These are phyloP conservation scores for Yarrowia sp. DNA, from an alignment of 805 yeast species.

Conservation along the genomic window DNA sequence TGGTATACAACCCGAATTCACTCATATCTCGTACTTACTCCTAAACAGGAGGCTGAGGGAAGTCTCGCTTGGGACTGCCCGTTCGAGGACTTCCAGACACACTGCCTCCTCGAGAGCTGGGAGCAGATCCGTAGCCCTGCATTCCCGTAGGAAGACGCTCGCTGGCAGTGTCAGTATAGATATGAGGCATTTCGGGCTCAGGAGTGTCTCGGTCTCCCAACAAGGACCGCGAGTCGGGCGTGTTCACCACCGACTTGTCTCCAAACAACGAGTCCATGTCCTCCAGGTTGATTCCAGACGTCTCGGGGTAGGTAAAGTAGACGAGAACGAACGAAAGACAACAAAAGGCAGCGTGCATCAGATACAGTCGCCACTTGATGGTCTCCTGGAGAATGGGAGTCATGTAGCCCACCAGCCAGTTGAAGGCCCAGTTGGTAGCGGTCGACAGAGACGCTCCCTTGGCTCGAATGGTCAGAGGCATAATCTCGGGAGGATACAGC, in stretches of 20 bases:
- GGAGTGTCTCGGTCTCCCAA: neutral
- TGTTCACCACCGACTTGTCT: slow-evolving; percentile 44
- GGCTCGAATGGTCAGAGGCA: slow-evolving; percentile 79
- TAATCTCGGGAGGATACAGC: slow-evolving; percentile 80
- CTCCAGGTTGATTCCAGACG: slow-evolving; percentile 81
- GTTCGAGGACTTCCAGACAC: neutral
- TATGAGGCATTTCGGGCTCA: slow-evolving; percentile 1
- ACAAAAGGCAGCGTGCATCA: slow-evolving; percentile 79
- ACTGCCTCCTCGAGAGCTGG: neutral
- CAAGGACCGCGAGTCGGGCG: slow-evolving; percentile 25
- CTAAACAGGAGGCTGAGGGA: neutral
- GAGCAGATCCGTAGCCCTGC: slow-evolving; percentile 19
- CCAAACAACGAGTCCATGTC: slow-evolving; percentile 92
- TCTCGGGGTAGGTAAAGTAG: slow-evolving; percentile 75
- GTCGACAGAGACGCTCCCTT: slow-evolving; percentile 89
- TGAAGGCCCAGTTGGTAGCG: slow-evolving; percentile 90
- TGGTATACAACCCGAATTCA: neutral
- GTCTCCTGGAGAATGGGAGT: slow-evolving; percentile 78
- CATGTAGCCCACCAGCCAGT: slow-evolving; percentile 87
- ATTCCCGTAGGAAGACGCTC: neutral
- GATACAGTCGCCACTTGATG: slow-evolving; percentile 75
- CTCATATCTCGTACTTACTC: neutral
- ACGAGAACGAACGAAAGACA: slow-evolving; percentile 70
- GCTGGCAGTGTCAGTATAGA: neutral
- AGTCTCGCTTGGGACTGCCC: neutral